A percentile compares a stretch with the other conserved stretches of the same genome.
These are phyloP conservation scores for Excoecaria cochinchinensis DNA, from an alignment of 345 rosid species.

Conservation along the genomic window DNA sequence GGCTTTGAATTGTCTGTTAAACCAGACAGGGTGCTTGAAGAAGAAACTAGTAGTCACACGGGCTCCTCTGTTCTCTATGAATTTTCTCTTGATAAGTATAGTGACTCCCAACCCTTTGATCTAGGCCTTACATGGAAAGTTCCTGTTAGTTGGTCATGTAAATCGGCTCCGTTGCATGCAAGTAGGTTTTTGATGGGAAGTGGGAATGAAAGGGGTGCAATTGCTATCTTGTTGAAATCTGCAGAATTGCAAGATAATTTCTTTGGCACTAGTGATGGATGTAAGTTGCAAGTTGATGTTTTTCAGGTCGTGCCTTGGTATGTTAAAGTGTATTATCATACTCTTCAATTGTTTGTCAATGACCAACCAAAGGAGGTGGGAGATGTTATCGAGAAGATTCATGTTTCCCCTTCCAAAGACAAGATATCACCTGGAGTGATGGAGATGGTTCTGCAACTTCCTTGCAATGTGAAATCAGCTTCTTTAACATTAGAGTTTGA, in stretches of 20 bases:
- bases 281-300: conserved; percentile 57
- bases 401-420: conserved; percentile 81
- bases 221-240: conserved; percentile 76
- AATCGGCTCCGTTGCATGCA: conserved; percentile 68
- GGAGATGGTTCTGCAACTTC: conserved; percentile 83
- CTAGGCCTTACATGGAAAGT: conserved; percentile 67
- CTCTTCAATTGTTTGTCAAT: conserved; percentile 71
- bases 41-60: conserved; percentile 33
- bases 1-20: conserved; percentile 54
- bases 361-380: conserved; percentile 45
- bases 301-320: conserved; percentile 99
- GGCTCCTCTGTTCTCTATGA: conserved; percentile 45
- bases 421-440: conserved; percentile 86
- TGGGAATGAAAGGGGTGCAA: conserved; percentile 95
- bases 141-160: conserved; percentile 70
- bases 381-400: conserved; percentile 64
- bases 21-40: conserved; percentile 62
- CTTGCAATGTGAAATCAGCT: conserved; percentile 69
- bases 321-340: conserved; percentile 80
- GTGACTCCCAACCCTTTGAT: conserved; percentile 61
- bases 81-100: conserved; percentile 57
- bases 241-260: conserved; percentile 39
- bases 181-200: conserved; percentile 95
- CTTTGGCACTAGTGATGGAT: conserved; percentile 30
- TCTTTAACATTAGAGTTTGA: conserved; percentile 84